phyloP scores from a whole-genome alignment of 352 stramenopile genomes.

The Phytophthora cryptogea region DNA sequence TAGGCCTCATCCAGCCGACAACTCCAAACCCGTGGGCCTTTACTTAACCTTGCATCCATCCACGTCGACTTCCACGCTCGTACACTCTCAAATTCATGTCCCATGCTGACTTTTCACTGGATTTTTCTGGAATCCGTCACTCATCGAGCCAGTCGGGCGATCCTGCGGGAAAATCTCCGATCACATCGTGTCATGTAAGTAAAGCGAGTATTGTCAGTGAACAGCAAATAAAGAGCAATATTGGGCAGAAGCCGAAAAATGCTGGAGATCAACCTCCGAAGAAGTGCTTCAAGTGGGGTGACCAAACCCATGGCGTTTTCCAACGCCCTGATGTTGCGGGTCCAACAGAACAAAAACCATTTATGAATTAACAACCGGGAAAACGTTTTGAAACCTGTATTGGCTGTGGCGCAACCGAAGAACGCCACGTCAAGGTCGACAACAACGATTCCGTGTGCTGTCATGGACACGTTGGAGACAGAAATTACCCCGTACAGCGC shows the following conservation, averaged over 20 bases:
- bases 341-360: slow-evolving; percentile 8
- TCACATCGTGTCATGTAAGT: neutral
- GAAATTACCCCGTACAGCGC: slow-evolving; percentile 12
- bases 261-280: neutral
- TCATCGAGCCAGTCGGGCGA: too few species aligned
- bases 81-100: too few species aligned
- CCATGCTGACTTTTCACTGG: too few species aligned
- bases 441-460: slow-evolving; percentile 3
- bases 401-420: neutral
- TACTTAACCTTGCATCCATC: too few species aligned
- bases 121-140: too few species aligned
- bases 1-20: too few species aligned
- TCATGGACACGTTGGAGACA: slow-evolving; percentile 10
- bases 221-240: neutral
- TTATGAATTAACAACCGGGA: slow-evolving; percentile 6
- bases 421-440: neutral
- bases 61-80: too few species aligned
- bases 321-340: slow-evolving; percentile 7
- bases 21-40: too few species aligned
- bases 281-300: slow-evolving; percentile 13
- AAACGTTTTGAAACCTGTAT: slow-evolving; percentile 15
- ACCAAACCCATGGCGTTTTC: slow-evolving; percentile 10
- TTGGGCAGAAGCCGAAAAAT: neutral
- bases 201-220: too few species aligned
- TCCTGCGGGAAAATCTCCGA: neutral